Evolutionary conservation across 2,329 filamentous ascomycete species (phyloP), one percentile per base, ranked within the genome.

Genomic region (Rhynchosporium graminicola): DNA sequence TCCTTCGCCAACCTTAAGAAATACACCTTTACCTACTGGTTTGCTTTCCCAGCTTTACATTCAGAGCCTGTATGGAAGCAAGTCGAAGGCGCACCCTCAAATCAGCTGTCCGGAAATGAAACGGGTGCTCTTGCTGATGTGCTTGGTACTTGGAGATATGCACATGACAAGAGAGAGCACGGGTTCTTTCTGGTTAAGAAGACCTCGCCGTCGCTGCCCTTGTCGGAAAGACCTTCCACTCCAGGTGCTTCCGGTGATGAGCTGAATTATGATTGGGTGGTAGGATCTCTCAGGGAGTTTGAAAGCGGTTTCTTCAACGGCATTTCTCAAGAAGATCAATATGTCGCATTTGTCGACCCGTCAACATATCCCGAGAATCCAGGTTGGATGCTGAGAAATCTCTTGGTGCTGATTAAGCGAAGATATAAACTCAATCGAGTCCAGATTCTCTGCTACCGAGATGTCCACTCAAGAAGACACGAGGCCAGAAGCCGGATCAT

Each of bases 1-100:
- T 97, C 92, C 15, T 99, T 91, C 75, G 94, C 95, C 65, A 94
- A 99, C 74, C 83, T 99, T 40, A 99, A 99, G 76, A 97, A 96
- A 74, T 98, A 98, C 79, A 91, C 88, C 66, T 97, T 98, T 74
- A 92, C 89, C n/a, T 98, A 98, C 77, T 96, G 96, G 87, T 98
- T 98, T 76, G 94, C 90, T 4, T 99, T 96, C 72, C 95, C 95
- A 0, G 92, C 94, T 15, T 82, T 99, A 50, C 93, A 96, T 74
- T 96, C 94, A 3, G 88, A 94, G 60, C 91, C 92, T 1, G 80
- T 83, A 33, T 99, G 95, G 95, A 88, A 85, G 69, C 80, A 87
- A 57, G 76, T 81, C 1, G 82, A 80, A 2, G 79, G 70, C 28
- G 50, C 57, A n/a, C 59, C 79, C 8, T 78, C 84, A 54, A 77